Base-by-base conservation (phyloP, 129 eudicot species). In the Flaveria ramosissima region DNA sequence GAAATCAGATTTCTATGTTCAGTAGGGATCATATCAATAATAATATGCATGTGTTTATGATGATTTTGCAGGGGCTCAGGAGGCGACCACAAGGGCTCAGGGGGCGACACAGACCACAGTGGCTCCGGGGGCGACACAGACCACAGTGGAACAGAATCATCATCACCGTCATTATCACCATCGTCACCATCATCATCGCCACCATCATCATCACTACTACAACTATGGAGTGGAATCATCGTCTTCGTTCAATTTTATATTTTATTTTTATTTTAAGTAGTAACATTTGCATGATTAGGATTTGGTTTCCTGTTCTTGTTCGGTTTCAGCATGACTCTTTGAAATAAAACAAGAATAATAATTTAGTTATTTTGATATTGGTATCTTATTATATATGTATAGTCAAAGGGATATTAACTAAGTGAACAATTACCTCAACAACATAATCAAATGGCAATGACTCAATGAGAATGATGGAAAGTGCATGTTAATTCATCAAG, bases 141-240 rank as follows among this genome's bases (percentile, higher is more conserved):
- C 12, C 48, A 45, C 48, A 45, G 48, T 45, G 48, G 48, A 45
- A 45, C 48, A 12, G 48, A 2, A 48, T 48, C 53, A 48, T 48
- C 53, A 9, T 45, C 50, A 45, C 13, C 50, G 1, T 45, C 50
- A 45, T 11, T 2, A 9, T 45, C 48, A 45, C 13, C 62, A 9
- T 19, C 27, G 20, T 19, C 62, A 51, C 14, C 57, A 51, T 51
- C 57, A 4, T 5, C 57, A 51, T 51, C 57, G 19, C 14, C 53
- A 13, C 2, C 6, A 14, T 48, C n/a, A 48, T 12, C 53, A 17
- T 53, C 60, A 59, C 7, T 59, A 10, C 32, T 59, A 23, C 32
- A 24, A 9, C 32, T 21, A 59, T 59, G 65, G 65, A 21, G 65
- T 59, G 65, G 65, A 59, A 59, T 59, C 16, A 57, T 57, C 64